Conservation (phyloP, 2,329 filamentous ascomycete species). For the Acarospora socialis region DNA sequence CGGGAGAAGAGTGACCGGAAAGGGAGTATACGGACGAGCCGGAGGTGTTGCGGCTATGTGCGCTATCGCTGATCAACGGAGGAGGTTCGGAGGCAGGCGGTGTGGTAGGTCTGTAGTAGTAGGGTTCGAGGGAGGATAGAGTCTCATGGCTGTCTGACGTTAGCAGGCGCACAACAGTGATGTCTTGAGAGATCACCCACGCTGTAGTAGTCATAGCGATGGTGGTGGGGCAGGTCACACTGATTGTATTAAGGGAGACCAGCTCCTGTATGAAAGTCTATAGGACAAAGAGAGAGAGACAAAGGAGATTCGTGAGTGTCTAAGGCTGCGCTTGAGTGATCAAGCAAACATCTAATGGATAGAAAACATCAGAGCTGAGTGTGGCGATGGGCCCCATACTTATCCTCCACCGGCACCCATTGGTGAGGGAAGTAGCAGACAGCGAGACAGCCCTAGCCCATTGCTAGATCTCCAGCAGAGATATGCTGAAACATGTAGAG, state of each 20-base stretch:
- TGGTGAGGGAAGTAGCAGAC: too few relatives aligned
- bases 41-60: slow-evolving; percentile 49
- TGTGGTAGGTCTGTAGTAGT: slow-evolving; percentile 30
- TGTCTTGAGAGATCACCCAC: not conserved
- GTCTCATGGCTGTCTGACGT: slow-evolving; percentile 10
- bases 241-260: slow-evolving; percentile 10
- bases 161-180: not conserved
- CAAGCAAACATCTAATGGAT: too few relatives aligned
- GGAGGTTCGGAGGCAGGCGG: slow-evolving; percentile 25
- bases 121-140: slow-evolving; percentile 29
- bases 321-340: too few relatives aligned
- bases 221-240: too few relatives aligned
- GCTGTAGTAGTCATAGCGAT: not conserved
- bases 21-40: slow-evolving; percentile 48
- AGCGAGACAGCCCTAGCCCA: too few relatives aligned
- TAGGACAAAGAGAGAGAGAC: slow-evolving; percentile 8
- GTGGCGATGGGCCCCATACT: slow-evolving; percentile 8
- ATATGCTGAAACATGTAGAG: too few relatives aligned
- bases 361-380: not conserved
- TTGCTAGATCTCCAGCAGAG: too few relatives aligned
- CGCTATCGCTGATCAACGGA: slow-evolving; percentile 20
- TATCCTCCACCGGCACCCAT: slow-evolving; percentile 10
- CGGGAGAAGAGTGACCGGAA: slow-evolving; percentile 54
- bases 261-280: slow-evolving; percentile 12
- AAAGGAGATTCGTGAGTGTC: slow-evolving; percentile 12